Evolutionary conservation across 345 rosid genomes (phyloP).

Genomic region (Moricandia moricandioides): DNA sequence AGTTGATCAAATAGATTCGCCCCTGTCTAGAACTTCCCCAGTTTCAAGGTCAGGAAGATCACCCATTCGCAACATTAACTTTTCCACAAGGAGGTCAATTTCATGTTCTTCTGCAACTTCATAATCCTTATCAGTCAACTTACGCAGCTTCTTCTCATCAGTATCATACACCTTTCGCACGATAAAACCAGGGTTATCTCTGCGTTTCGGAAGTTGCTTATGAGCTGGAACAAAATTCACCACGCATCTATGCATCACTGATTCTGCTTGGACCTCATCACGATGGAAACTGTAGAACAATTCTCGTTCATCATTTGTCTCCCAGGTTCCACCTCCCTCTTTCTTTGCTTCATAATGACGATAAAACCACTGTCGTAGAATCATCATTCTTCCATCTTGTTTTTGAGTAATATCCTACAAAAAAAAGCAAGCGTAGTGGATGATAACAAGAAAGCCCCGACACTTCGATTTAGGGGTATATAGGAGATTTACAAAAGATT

Average conservation of each 20-base stretch:
- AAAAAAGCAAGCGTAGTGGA: not conserved
- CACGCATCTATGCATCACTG: slow-evolving; percentile 96
- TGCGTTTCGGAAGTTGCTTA: slow-evolving; percentile 59
- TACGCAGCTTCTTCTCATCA: slow-evolving; percentile 66
- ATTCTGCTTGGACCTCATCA: slow-evolving; percentile 90
- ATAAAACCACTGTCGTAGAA: slow-evolving; percentile 37
- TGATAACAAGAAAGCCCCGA: no score
- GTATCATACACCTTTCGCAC: slow-evolving; percentile 87
- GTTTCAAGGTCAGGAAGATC: slow-evolving; percentile 55
- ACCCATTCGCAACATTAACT: slow-evolving; percentile 58
- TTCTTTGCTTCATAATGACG: slow-evolving; percentile 95
- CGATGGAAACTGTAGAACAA: slow-evolving; percentile 94
- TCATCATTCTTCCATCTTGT: slow-evolving; percentile 56
- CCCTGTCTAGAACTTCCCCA: no score
- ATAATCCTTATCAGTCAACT: slow-evolving; percentile 73
- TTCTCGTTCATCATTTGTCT: slow-evolving; percentile 71
- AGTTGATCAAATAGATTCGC: no score
- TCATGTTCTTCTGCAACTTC: slow-evolving; percentile 67
- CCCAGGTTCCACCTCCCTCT: slow-evolving; percentile 95
- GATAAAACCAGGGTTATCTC: slow-evolving; percentile 90
- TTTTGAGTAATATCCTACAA: slow-evolving; percentile 70
- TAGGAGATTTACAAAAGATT: no score
- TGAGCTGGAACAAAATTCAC: slow-evolving; percentile 52
- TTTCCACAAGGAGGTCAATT: slow-evolving; percentile 67
- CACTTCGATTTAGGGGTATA: no score